Evolutionary conservation across 2,329 filamentous ascomycete genomes (phyloP).

Genomic region (Fusarium equiseti): DNA sequence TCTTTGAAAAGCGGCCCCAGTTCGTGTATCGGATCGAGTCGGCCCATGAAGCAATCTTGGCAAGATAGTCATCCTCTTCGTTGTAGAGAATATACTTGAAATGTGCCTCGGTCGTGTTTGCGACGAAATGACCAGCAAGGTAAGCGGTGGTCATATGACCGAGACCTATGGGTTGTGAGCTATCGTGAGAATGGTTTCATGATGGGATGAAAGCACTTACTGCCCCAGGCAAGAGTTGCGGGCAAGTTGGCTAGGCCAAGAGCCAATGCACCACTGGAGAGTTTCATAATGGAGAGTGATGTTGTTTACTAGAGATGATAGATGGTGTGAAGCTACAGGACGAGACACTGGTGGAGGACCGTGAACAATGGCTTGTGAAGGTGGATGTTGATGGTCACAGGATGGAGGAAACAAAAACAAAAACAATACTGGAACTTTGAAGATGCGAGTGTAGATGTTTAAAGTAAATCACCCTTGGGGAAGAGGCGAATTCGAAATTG

Average conservation of each 20-base stretch:
- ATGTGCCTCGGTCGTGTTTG: constrained; percentile 65
- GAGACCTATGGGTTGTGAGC: constrained; percentile 58
- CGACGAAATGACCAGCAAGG: constrained; percentile 70
- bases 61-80: constrained; percentile 68
- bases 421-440: background rate
- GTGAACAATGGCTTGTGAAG: constrained; percentile 1
- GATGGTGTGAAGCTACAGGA: background rate
- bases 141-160: constrained; percentile 76
- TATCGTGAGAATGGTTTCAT: background rate
- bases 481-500: constrained; percentile 24
- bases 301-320: background rate
- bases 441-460: constrained; percentile 15
- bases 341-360: constrained; percentile 5
- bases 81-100: constrained; percentile 70
- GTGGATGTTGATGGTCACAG: background rate
- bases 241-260: constrained; percentile 52
- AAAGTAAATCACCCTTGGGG: constrained; percentile 5
- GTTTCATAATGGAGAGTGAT: constrained; percentile 49
- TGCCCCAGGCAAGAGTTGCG: constrained; percentile 56
- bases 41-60: constrained; percentile 74
- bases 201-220: constrained; percentile 50
- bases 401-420: background rate
- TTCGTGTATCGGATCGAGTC: constrained; percentile 74
- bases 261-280: constrained; percentile 47
- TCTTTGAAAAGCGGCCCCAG: constrained; percentile 71